These are phyloP conservation scores for Panus rudis DNA, from an alignment of 768 basidiomycete genomes.

Conservation along the genomic window DNA sequence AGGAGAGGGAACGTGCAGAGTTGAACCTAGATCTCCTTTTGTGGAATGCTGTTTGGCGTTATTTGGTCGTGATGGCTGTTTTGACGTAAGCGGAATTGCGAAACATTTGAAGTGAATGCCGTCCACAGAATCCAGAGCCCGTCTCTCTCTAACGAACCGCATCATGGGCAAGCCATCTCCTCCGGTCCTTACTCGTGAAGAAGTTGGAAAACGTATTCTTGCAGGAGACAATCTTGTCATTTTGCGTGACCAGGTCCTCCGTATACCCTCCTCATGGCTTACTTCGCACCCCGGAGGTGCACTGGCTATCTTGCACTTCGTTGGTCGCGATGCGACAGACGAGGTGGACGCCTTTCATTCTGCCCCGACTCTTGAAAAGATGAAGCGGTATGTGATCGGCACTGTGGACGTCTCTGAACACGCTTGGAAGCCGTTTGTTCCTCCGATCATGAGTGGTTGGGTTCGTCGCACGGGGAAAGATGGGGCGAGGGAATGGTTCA, in stretches of 20 bases:
- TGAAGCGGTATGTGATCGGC: slow-evolving; percentile 64
- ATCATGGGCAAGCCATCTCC: slow-evolving; percentile 25
- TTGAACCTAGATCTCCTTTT: no score
- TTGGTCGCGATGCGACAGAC: slow-evolving; percentile 91
- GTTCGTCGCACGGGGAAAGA: slow-evolving; percentile 45
- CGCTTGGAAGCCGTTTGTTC: slow-evolving; percentile 71
- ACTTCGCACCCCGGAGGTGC: slow-evolving; percentile 82
- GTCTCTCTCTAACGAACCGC: background rate
- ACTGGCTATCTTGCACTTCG: slow-evolving; percentile 87
- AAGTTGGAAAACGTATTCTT: slow-evolving; percentile 66
- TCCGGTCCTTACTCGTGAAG: slow-evolving; percentile 34
- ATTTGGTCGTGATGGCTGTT: no score
- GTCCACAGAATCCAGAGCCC: no score
- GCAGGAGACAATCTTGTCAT: slow-evolving; percentile 72
- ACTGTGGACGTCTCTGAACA: slow-evolving; percentile 46
- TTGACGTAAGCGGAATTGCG: no score
- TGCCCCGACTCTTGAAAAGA: slow-evolving; percentile 44
- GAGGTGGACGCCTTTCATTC: slow-evolving; percentile 92
- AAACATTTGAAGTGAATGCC: no score
- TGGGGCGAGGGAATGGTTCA: slow-evolving; percentile 47
- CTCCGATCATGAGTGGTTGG: slow-evolving; percentile 85
- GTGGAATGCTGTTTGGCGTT: no score
- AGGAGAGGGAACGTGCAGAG: no score
- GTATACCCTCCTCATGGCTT: slow-evolving; percentile 73
- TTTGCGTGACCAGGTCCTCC: slow-evolving; percentile 55